Evolutionary conservation across 139 green algal species (phyloP), one percentile per base, ranked within the genome.

Genomic region (Edaphochlamys debaryana): DNA sequence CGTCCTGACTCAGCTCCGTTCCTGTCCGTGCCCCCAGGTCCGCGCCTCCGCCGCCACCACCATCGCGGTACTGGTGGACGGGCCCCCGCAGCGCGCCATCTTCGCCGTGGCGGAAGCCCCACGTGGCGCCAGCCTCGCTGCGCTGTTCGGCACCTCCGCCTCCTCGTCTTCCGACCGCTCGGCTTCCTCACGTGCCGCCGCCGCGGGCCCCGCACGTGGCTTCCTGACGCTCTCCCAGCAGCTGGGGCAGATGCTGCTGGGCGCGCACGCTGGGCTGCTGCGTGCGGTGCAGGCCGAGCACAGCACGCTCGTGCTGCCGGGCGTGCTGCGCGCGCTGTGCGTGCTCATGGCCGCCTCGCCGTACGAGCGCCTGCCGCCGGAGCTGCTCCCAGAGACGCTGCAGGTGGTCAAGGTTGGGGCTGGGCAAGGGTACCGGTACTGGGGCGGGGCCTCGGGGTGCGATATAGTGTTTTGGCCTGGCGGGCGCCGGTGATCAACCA

Each of bases 211-310:
- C 0, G 67, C 82, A 64, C 87, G 93, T 70, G 89, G 91, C 42
- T 96, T 95, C 86, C 91, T 87, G 29, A 91, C 92, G 4, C 79
- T 96, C 48, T 96, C 93, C 8, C 69, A 82, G 15, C 89, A 86
- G 8, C 78, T 96, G 29, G 93, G 78, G 3, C 85, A 87, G 37
- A 48, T 85, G 68, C 74, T 91, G 66, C 58, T 91, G 73, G 54
- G 75, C 64, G 80, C 90, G 63, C 89, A 93, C 75, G 66, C 71
- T 20, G 82, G 86, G 20, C 83, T 95, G 66, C 76, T 93, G 58
- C 82, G 80, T 29, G 79, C 68, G 1, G 48, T 92, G 40, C 25
- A 58, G 20, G 27, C 0, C 0, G 89, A 93, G 73, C 34, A 23
- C 13, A 79, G 88, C 29, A 11, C 58, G 3, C 2, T 40, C 27